These are phyloP conservation scores for Metschnikowia baotianmanensis DNA, from an alignment of 805 yeast species.

Conservation along the genomic window DNA sequence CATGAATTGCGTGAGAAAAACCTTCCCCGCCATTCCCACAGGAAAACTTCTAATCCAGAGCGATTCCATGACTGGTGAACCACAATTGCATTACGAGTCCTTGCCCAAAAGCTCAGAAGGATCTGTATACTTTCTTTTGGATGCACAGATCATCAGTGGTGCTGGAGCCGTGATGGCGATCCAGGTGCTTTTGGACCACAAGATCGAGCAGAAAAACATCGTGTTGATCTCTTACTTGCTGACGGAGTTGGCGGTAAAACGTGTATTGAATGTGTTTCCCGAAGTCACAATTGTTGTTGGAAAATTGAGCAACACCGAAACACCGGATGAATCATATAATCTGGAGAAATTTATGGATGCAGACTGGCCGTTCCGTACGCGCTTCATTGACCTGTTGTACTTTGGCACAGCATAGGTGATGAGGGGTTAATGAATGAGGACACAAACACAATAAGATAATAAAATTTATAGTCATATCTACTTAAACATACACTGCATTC, in stretches of 20 bases:
- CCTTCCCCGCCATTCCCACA: slow-evolving; percentile 72
- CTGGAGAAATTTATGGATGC: slow-evolving; percentile 43
- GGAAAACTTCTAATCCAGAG: slow-evolving; percentile 89
- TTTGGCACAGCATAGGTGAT: slow-evolving; percentile 56
- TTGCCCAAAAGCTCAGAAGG: slow-evolving; percentile 47
- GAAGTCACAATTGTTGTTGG: slow-evolving; percentile 69
- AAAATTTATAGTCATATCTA: not conserved
- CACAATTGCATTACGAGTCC: slow-evolving; percentile 80
- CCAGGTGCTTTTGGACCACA: slow-evolving; percentile 82
- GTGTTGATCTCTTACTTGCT: slow-evolving; percentile 68
- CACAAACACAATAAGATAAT: not conserved
- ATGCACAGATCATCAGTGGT: slow-evolving; percentile 87
- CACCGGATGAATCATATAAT: slow-evolving; percentile 24
- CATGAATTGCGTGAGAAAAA: slow-evolving; percentile 69
- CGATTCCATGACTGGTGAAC: slow-evolving; percentile 89
- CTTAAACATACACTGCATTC: no score
- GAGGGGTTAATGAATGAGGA: not conserved
- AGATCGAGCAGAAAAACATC: slow-evolving; percentile 58
- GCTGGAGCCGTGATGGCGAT: slow-evolving; percentile 95
- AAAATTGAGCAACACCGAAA: slow-evolving; percentile 46
- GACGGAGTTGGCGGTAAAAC: slow-evolving; percentile 72
- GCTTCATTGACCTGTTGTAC: slow-evolving; percentile 74
- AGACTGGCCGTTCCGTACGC: slow-evolving; percentile 59
- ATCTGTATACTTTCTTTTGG: slow-evolving; percentile 64
- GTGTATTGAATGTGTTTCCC: slow-evolving; percentile 75